Evolutionary conservation across 768 basidiomycete genomes (phyloP).

Genomic region (Suillus brevipes): DNA sequence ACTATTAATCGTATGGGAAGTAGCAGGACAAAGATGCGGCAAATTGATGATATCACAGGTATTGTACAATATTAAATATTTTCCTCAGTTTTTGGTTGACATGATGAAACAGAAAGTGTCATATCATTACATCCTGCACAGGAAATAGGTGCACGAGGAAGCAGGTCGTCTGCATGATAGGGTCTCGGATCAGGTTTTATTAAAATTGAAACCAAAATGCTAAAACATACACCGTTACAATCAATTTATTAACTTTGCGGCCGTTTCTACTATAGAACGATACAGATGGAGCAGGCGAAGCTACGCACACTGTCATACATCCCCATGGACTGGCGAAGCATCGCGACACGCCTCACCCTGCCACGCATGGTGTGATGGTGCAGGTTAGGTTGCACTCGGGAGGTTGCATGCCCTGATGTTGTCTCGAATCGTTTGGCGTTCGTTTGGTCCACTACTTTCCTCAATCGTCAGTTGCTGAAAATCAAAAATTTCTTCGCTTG

Average conservation of each 20-base stretch:
- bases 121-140: not conserved
- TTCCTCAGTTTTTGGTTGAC: not conserved
- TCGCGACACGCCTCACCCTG: not conserved
- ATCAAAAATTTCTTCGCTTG: too few species aligned
- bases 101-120: not conserved
- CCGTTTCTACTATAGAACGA: not conserved
- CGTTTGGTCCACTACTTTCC: too few species aligned
- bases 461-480: too few species aligned
- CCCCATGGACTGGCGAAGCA: not conserved
- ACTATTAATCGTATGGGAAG: not conserved
- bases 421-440: too few species aligned
- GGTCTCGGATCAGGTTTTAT: not conserved
- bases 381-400: too few species aligned
- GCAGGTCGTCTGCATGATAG: not conserved
- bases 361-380: too few species aligned
- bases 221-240: not conserved
- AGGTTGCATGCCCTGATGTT: too few species aligned
- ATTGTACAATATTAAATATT: not conserved
- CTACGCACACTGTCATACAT: not conserved
- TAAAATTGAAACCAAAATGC: not conserved
- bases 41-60: not conserved
- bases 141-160: not conserved
- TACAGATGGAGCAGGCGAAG: not conserved
- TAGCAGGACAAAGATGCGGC: not conserved
- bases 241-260: not conserved